Percentiles rank a stretch among this genome's conserved stretches.
These are phyloP conservation scores for Plectosphaerella plurivora DNA, from an alignment of 2,329 filamentous ascomycete genomes.

Conservation along the genomic window DNA sequence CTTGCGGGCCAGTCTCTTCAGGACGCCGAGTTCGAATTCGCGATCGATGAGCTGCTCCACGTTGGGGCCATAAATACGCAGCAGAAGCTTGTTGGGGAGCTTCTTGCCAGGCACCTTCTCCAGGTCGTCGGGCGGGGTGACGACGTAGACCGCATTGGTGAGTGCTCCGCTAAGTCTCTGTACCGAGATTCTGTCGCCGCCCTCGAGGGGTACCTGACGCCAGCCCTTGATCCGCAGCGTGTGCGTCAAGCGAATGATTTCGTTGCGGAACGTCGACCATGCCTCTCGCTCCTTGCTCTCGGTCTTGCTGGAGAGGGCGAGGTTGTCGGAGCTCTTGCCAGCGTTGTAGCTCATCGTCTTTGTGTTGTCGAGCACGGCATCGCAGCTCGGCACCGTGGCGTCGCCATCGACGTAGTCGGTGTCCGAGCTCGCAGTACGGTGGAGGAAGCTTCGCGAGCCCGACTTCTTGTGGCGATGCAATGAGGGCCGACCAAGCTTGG, in stretches of 20 bases:
- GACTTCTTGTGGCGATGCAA: constrained; percentile 27
- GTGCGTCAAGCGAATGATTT: constrained; percentile 84
- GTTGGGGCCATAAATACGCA: constrained; percentile 91
- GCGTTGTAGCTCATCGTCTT: constrained; percentile 77
- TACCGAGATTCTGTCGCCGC: constrained; percentile 64
- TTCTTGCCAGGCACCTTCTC: constrained; percentile 35
- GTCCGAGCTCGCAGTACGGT: constrained; percentile 64
- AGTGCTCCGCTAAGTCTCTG: constrained; percentile 82
- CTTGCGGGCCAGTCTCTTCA: constrained; percentile 82
- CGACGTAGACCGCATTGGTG: constrained; percentile 95
- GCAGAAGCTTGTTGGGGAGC: constrained; percentile 64
- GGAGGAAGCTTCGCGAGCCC: constrained; percentile 34
- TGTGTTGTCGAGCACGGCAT: constrained; percentile 82
- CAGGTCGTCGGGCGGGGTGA: constrained; percentile 70
- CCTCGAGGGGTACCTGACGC: constrained; percentile 73
- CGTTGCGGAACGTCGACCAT: constrained; percentile 85
- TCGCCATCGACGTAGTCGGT: constrained; percentile 84
- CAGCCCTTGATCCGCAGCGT: constrained; percentile 89
- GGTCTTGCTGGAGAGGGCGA: constrained; percentile 35
- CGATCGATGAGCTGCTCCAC: constrained; percentile 95
- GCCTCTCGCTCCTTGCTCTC: constrained; percentile 66
- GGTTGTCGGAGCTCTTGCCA: constrained; percentile 32
- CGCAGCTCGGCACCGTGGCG: constrained; percentile 75
- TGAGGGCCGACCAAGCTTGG: constrained; percentile 38
- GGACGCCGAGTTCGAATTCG: constrained; percentile 81